These are phyloP conservation scores for Colletotrichum lindemuthianum DNA, from an alignment of 2,329 filamentous ascomycete species.

Conservation along the genomic window DNA sequence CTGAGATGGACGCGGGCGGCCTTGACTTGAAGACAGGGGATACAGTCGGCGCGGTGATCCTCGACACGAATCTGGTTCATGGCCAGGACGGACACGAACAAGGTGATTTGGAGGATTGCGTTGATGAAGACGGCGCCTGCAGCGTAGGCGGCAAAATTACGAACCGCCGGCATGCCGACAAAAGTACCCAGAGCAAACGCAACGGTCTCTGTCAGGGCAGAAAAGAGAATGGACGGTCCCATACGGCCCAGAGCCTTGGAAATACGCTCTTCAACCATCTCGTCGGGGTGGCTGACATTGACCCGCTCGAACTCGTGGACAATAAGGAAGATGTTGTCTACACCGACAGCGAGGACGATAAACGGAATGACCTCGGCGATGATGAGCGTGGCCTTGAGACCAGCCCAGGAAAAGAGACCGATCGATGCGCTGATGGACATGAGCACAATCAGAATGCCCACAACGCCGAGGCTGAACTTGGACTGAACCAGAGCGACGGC, in stretches of 20 bases:
- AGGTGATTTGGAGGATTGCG: conserved; percentile 93
- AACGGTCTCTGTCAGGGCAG: conserved; percentile 92
- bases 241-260: conserved; percentile 92
- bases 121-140: conserved; percentile 98
- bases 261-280: conserved; percentile 85
- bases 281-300: conserved; percentile 90
- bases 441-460: conserved; percentile 92
- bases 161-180: conserved; percentile 96
- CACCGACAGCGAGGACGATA: conserved; percentile 93
- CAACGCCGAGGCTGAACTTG: conserved; percentile 95
- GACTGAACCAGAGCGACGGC: conserved; percentile 89
- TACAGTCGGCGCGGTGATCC: conserved; percentile 86
- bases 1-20: conserved; percentile 75
- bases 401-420: conserved; percentile 90
- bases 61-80: conserved; percentile 94
- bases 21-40: conserved; percentile 87
- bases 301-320: conserved; percentile 98
- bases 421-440: conserved; percentile 98
- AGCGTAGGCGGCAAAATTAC: conserved; percentile 97
- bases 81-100: conserved; percentile 92
- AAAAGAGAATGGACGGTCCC: conserved; percentile 95
- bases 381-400: conserved; percentile 94
- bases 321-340: conserved; percentile 99
- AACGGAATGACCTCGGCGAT: conserved; percentile 99
- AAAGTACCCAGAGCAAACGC: conserved; percentile 93